Percentiles rank a stretch among this genome's conserved stretches.
Evolutionary conservation across 208 protist species (phyloP).

Genomic region (Angomonas deanei): DNA sequence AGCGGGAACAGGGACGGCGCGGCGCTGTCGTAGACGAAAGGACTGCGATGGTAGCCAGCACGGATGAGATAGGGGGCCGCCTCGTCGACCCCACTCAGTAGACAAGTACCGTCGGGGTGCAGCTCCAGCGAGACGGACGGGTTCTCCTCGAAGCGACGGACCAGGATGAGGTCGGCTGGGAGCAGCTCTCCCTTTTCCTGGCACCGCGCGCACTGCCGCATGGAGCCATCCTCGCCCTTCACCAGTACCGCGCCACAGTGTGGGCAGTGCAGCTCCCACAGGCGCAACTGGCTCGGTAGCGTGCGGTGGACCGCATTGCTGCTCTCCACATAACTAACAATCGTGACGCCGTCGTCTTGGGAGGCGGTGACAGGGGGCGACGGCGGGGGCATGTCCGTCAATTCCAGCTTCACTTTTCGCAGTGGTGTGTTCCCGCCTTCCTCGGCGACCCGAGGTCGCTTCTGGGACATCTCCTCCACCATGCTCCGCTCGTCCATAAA

Average conservation of each 20-base stretch:
- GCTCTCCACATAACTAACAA: constrained; percentile 57
- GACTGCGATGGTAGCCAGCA: constrained; percentile 67
- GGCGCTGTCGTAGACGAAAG: constrained; percentile 21
- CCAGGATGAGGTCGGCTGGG: constrained; percentile 41
- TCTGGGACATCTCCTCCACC: not conserved
- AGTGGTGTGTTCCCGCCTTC: not conserved
- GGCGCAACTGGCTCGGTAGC: constrained; percentile 59
- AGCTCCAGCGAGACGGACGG: constrained; percentile 67
- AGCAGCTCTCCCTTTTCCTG: not conserved
- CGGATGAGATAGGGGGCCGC: constrained; percentile 61
- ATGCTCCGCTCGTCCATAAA: constrained; percentile 12
- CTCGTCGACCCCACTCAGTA: constrained; percentile 67
- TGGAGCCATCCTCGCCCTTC: constrained; percentile 47
- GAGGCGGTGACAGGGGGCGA: constrained; percentile 1
- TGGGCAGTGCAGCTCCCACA: constrained; percentile 74
- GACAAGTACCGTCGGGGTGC: constrained; percentile 59
- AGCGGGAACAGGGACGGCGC: not conserved
- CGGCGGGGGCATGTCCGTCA: not conserved
- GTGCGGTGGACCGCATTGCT: constrained; percentile 19
- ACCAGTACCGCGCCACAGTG: constrained; percentile 36
- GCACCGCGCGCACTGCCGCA: constrained; percentile 25
- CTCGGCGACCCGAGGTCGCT: not conserved
- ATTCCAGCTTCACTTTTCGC: not conserved
- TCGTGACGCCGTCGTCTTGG: constrained; percentile 49
- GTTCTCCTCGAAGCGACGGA: constrained; percentile 53